These are phyloP conservation scores for Niebla homalea DNA, from an alignment of 495 filamentous ascomycete genomes.

Conservation along the genomic window DNA sequence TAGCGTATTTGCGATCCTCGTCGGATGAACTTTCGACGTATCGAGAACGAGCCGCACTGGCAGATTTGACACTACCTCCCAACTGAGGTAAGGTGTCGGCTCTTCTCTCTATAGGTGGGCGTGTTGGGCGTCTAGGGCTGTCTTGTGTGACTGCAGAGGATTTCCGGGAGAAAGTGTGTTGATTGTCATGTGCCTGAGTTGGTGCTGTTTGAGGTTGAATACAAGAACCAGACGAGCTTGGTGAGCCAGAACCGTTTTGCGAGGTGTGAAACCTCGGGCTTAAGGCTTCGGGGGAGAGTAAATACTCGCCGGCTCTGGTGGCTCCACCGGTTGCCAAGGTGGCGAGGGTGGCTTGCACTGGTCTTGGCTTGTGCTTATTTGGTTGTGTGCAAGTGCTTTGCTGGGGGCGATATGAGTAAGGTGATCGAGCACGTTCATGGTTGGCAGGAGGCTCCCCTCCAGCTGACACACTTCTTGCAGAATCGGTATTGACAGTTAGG, in stretches of 20 bases:
- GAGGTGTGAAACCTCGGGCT: constrained; percentile 5
- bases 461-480: constrained; percentile 3
- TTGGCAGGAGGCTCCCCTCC: constrained; percentile 4
- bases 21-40: constrained; percentile 1
- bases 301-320: constrained; percentile 9
- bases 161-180: not conserved
- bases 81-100: constrained; percentile 4
- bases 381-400: not conserved
- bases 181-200: not conserved
- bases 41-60: not conserved
- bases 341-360: not conserved
- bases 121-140: not conserved
- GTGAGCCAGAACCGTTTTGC: not conserved
- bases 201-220: not conserved
- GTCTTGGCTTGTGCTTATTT: not conserved
- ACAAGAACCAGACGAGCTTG: too few relatives aligned
- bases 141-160: not conserved
- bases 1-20: not conserved
- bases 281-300: constrained; percentile 14
- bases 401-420: constrained; percentile 10
- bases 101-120: constrained; percentile 9
- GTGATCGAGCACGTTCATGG: constrained; percentile 10
- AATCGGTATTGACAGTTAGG: constrained; percentile 8
- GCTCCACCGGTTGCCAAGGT: too few relatives aligned
- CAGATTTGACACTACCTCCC: not conserved